These are phyloP conservation scores for Blastomyces gilchristii DNA, from an alignment of 2,329 filamentous ascomycete genomes.

Conservation along the genomic window DNA sequence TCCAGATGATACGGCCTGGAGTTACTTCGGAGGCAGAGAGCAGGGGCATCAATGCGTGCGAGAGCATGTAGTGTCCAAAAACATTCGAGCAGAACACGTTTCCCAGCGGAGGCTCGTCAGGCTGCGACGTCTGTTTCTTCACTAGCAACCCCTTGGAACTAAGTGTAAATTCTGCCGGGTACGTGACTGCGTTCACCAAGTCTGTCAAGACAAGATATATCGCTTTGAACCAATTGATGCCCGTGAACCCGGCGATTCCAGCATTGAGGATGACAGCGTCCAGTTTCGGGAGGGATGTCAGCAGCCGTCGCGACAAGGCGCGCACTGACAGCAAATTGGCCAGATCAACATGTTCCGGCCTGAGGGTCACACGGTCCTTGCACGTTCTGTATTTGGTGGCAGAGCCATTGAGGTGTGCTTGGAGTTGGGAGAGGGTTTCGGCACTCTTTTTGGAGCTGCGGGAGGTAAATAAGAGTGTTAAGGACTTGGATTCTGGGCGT, in stretches of 20 bases:
- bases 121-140: conserved; percentile 41
- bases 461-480: conserved; percentile 76
- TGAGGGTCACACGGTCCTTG: conserved; percentile 39
- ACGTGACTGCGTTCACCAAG: conserved; percentile 58
- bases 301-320: conserved; percentile 42
- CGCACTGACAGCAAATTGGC: conserved; percentile 47
- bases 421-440: conserved; percentile 57
- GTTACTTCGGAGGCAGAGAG: conserved; percentile 41
- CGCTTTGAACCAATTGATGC: conserved; percentile 59
- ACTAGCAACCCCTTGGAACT: conserved; percentile 47
- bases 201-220: conserved; percentile 51
- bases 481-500: conserved; percentile 54
- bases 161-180: conserved; percentile 62
- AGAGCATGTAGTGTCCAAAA: conserved; percentile 88
- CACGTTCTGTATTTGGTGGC: conserved; percentile 32
- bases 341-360: conserved; percentile 50
- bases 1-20: conserved; percentile 69
- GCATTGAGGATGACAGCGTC: conserved; percentile 79
- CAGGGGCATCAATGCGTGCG: conserved; percentile 67
- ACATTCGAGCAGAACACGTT: conserved; percentile 84
- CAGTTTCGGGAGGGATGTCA: conserved; percentile 52
- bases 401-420: conserved; percentile 47
- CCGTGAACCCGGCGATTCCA: conserved; percentile 75
- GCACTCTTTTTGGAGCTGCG: conserved; percentile 63
- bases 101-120: conserved; percentile 54